A percentile compares a stretch with the other conserved stretches of the same genome.
Evolutionary conservation across 2,329 filamentous ascomycete genomes (phyloP).

Genomic region (Trichoderma pleuroti): DNA sequence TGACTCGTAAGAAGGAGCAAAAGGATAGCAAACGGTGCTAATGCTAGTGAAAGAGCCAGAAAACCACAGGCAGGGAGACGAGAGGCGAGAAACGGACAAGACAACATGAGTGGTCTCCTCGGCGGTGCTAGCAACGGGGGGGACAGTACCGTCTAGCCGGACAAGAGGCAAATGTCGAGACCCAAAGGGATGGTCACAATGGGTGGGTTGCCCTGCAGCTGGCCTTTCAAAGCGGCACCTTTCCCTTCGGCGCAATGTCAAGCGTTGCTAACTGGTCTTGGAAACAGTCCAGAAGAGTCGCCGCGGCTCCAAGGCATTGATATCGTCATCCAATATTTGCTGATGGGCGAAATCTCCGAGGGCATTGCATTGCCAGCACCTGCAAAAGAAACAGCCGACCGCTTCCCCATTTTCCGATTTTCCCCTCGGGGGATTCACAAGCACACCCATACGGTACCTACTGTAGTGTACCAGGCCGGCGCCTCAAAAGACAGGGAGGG

Average conservation of each 20-base stretch:
- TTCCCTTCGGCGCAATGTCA: neutral
- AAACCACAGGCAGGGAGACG: neutral
- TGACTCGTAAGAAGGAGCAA: constrained; percentile 9
- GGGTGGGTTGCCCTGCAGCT: constrained; percentile 8
- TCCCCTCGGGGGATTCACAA: neutral
- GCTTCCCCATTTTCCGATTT: neutral
- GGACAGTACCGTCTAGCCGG: neutral
- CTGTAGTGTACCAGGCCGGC: neutral
- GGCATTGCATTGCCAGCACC: neutral
- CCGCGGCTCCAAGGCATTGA: neutral
- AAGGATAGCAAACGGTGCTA: neutral
- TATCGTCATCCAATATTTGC: neutral
- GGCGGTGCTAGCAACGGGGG: neutral
- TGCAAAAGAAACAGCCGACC: neutral
- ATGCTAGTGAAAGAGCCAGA: neutral
- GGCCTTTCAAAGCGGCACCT: neutral
- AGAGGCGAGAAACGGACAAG: neutral
- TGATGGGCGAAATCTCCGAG: neutral
- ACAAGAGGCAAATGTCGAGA: neutral
- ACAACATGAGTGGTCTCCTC: neutral
- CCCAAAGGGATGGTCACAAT: neutral
- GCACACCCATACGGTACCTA: no score
- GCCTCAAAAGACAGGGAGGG: neutral
- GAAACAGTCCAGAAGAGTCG: constrained; percentile 16
- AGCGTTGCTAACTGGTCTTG: neutral